Evolutionary conservation across 345 rosid genomes (phyloP).

Genomic region (Microcos paniculata): DNA sequence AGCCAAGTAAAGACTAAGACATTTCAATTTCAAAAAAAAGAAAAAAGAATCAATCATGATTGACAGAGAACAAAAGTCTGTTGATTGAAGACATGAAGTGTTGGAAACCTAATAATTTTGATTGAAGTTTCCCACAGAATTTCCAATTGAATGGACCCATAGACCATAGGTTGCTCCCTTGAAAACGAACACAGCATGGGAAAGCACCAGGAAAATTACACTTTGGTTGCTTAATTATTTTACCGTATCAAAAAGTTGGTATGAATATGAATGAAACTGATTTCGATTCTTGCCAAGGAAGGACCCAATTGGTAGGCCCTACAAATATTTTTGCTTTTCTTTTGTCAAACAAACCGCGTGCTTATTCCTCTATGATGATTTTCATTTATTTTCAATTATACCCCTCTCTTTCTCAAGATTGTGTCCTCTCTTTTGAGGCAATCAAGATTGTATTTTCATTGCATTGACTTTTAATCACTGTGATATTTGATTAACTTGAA

Average conservation of each 20-base stretch:
- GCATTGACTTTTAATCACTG: too few relatives aligned
- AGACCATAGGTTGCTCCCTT: neutral
- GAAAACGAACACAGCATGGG: neutral
- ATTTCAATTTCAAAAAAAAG: neutral
- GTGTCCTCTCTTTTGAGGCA: too few relatives aligned
- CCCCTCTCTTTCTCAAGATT: neutral
- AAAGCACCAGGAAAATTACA: neutral
- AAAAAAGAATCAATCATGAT: neutral
- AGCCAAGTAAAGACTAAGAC: neutral
- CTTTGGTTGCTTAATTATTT: neutral
- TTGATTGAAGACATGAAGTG: neutral
- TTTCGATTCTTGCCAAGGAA: neutral
- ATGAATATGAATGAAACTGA: neutral
- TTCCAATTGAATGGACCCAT: constrained; percentile 3
- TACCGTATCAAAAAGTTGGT: neutral
- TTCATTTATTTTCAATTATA: neutral
- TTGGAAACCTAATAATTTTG: constrained; percentile 15
- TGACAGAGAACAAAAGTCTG: neutral
- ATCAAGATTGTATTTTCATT: neutral
- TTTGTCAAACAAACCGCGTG: neutral
- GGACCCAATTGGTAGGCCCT: neutral
- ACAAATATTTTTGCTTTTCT: neutral
- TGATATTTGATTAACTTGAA: too few relatives aligned
- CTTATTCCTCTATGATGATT: neutral
- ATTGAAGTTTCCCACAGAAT: neutral